These are phyloP conservation scores for Clitopilus hobsonii DNA, from an alignment of 768 basidiomycete species.

Conservation along the genomic window DNA sequence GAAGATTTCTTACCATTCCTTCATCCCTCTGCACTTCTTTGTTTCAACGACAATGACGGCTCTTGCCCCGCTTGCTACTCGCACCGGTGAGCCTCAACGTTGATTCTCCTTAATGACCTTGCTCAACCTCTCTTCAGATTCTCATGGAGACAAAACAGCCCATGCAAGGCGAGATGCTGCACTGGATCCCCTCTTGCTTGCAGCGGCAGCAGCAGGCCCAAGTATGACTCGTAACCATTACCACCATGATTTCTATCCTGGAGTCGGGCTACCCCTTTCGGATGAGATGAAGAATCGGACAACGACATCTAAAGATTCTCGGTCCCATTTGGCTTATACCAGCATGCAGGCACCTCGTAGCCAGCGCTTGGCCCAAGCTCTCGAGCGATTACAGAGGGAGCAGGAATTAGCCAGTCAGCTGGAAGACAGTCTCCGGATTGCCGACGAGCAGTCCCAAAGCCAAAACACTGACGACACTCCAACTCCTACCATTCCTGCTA, in stretches of 20 bases:
- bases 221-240: slow-evolving; percentile 84
- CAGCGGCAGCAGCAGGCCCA: slow-evolving; percentile 69
- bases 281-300: slow-evolving; percentile 58
- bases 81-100: slow-evolving; percentile 9
- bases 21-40: not conserved
- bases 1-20: not conserved
- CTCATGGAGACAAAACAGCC: slow-evolving; percentile 19
- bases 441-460: not conserved
- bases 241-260: slow-evolving; percentile 74
- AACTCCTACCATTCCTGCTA: not conserved
- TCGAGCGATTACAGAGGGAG: slow-evolving; percentile 48
- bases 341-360: slow-evolving; percentile 75
- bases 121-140: slow-evolving; percentile 7
- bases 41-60: not conserved
- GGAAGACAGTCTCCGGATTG: not conserved
- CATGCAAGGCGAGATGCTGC: slow-evolving; percentile 65
- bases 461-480: not conserved
- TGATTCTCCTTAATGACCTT: slow-evolving; percentile 14
- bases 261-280: slow-evolving; percentile 43
- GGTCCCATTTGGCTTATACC: slow-evolving; percentile 49
- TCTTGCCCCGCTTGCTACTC: slow-evolving; percentile 6
- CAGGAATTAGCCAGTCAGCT: slow-evolving; percentile 12
- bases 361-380: slow-evolving; percentile 39
- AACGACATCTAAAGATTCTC: slow-evolving; percentile 39
- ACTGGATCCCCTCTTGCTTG: slow-evolving; percentile 76